Evolutionary conservation across 1,284 basidiomycete species (phyloP).

Genomic region (Ustilago shanxiensis): DNA sequence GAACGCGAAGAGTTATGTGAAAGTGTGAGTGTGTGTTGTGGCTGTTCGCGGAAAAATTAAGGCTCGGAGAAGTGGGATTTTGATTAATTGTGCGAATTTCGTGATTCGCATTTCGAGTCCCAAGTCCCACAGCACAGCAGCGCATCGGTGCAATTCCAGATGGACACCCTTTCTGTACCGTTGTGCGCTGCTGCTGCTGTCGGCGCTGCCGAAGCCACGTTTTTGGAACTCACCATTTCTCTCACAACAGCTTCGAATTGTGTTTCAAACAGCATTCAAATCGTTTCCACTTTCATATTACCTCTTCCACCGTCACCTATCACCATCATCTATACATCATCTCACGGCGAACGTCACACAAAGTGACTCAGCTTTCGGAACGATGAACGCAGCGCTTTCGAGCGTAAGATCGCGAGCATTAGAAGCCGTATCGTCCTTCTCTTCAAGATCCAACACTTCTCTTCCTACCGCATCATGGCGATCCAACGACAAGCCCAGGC

Average conservation of each 20-base stretch:
- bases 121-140: too few species aligned
- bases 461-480: constrained; percentile 14
- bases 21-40: too few species aligned
- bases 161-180: too few species aligned
- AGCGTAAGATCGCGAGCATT: constrained; percentile 37
- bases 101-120: background rate
- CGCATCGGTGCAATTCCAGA: background rate
- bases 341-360: background rate
- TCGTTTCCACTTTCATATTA: background rate
- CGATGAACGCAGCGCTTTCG: constrained; percentile 36
- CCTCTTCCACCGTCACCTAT: constrained; percentile 3
- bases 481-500: constrained; percentile 8
- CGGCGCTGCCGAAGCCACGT: background rate
- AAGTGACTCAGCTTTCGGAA: constrained; percentile 1
- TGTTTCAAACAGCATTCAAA: background rate
- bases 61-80: constrained; percentile 1
- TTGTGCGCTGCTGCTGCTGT: too few species aligned
- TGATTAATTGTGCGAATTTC: background rate
- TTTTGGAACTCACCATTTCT: constrained; percentile 6
- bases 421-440: constrained; percentile 25
- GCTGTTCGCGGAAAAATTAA: constrained; percentile 2
- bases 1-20: too few species aligned
- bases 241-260: too few species aligned
- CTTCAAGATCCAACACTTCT: background rate
- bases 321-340: constrained; percentile 2